A percentile compares a stretch with the other conserved stretches of the same genome.
phyloP scores from a whole-genome alignment of 495 filamentous ascomycete species.

The Terfezia boudieri region DNA sequence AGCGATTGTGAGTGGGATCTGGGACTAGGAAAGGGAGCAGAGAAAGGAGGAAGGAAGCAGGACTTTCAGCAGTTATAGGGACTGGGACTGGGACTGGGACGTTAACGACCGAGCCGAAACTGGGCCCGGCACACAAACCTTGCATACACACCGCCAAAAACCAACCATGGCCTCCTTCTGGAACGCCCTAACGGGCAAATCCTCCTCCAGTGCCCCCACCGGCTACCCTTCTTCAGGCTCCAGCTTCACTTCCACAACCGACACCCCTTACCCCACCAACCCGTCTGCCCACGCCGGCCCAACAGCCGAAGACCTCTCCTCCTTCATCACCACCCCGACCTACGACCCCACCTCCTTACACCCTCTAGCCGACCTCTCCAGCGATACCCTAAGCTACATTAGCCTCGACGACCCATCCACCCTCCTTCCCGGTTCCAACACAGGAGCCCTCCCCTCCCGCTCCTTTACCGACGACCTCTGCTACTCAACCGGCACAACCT shows the following conservation, averaged over 20 bases:
- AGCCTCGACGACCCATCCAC: slow-evolving; percentile 78
- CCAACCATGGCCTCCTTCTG: slow-evolving; percentile 48
- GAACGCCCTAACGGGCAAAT: slow-evolving; percentile 71
- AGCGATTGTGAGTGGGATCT: too few relatives aligned
- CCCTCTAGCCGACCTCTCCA: slow-evolving; percentile 60
- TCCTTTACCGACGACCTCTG: slow-evolving; percentile 97
- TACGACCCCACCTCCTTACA: slow-evolving; percentile 73
- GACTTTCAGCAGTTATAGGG: too few relatives aligned
- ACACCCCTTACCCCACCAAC: slow-evolving; percentile 15
- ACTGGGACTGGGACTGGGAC: too few relatives aligned
- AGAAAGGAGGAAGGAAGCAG: too few relatives aligned
- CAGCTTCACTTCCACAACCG: slow-evolving; percentile 5
- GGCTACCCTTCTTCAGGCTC: neutral
- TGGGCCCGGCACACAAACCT: too few relatives aligned
- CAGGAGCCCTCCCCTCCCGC: slow-evolving; percentile 61
- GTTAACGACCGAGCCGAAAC: too few relatives aligned
- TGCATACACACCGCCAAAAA: neutral
- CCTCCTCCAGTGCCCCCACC: slow-evolving; percentile 24
- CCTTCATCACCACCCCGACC: slow-evolving; percentile 22
- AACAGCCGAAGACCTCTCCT: slow-evolving; percentile 12
- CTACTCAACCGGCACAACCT: slow-evolving; percentile 88
- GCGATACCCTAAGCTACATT: slow-evolving; percentile 71
- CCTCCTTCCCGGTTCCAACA: slow-evolving; percentile 63
- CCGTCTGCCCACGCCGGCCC: slow-evolving; percentile 7
- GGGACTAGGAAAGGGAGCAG: too few relatives aligned